Evolutionary conservation across 1,139 yeast genomes (phyloP).

Genomic region (Groenewaldozyma sp.): DNA sequence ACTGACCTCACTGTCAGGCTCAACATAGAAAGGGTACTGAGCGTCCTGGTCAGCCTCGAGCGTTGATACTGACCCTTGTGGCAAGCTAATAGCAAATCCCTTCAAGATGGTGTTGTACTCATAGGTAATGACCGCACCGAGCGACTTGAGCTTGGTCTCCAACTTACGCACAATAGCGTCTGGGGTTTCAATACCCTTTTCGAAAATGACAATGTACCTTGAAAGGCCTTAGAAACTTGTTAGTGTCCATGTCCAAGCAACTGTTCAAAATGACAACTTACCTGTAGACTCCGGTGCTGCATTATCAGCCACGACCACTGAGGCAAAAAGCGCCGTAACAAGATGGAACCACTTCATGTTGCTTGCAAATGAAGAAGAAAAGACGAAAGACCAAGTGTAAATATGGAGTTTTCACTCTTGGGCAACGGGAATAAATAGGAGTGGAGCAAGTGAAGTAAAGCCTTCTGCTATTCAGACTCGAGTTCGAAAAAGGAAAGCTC

Average conservation of each 20-base stretch:
- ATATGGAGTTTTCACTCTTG: too few species aligned
- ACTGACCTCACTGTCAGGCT: constrained; percentile 29
- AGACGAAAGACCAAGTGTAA: background rate
- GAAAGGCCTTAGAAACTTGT: constrained; percentile 6
- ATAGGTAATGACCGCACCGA: constrained; percentile 34
- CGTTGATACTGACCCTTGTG: constrained; percentile 19
- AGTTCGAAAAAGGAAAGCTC: too few species aligned
- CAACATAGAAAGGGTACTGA: constrained; percentile 34
- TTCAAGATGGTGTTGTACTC: constrained; percentile 34
- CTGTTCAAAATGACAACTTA: constrained; percentile 4
- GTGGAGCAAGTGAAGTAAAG: too few species aligned
- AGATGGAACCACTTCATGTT: background rate
- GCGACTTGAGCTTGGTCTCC: constrained; percentile 25
- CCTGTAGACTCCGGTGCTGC: background rate
- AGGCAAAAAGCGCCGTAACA: background rate
- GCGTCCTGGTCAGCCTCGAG: constrained; percentile 21
- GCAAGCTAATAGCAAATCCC: constrained; percentile 34
- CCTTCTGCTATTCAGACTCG: too few species aligned
- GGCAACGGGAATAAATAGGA: too few species aligned
- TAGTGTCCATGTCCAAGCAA: background rate
- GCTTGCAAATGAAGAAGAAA: background rate
- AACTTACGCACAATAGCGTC: constrained; percentile 26
- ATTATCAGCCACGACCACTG: constrained; percentile 3
- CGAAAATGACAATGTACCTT: constrained; percentile 28
- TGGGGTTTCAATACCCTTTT: constrained; percentile 30